Evolutionary conservation across 805 yeast genomes (phyloP).

Genomic region (Yamadazyma nakazawae): DNA sequence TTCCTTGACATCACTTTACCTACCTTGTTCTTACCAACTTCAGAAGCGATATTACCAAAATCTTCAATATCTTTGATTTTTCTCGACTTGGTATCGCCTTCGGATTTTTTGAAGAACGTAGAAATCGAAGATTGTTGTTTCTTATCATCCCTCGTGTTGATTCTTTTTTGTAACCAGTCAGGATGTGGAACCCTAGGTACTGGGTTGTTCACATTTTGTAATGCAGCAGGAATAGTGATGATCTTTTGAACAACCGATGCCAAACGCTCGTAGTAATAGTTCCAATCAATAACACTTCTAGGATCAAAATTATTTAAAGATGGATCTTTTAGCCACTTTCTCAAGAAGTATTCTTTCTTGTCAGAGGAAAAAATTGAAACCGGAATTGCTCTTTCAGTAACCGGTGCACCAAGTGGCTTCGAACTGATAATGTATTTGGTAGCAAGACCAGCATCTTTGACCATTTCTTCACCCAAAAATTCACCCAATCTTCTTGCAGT

Average conservation of each 20-base stretch:
- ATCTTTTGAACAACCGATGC: constrained; percentile 93
- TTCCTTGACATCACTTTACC: constrained; percentile 49
- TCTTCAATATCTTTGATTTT: constrained; percentile 72
- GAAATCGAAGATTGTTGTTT: constrained; percentile 67
- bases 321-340: constrained; percentile 85
- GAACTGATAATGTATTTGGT: constrained; percentile 90
- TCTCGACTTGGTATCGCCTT: constrained; percentile 29
- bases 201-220: constrained; percentile 84
- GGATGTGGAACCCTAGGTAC: constrained; percentile 95
- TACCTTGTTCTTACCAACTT: constrained; percentile 30
- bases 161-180: constrained; percentile 76
- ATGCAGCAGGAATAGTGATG: constrained; percentile 95
- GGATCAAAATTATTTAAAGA: constrained; percentile 80
- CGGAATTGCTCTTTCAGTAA: constrained; percentile 94
- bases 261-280: constrained; percentile 82
- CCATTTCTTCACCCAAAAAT: constrained; percentile 94
- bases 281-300: constrained; percentile 88
- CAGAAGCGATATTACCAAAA: constrained; percentile 39
- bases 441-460: constrained; percentile 91
- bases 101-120: constrained; percentile 50
- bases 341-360: constrained; percentile 68
- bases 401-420: constrained; percentile 80
- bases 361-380: constrained; percentile 94
- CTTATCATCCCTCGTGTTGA: constrained; percentile 58
- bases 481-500: constrained; percentile 93